These are phyloP conservation scores for Helichrysum umbraculigerum DNA, from an alignment of 129 eudicot species.

Conservation along the genomic window DNA sequence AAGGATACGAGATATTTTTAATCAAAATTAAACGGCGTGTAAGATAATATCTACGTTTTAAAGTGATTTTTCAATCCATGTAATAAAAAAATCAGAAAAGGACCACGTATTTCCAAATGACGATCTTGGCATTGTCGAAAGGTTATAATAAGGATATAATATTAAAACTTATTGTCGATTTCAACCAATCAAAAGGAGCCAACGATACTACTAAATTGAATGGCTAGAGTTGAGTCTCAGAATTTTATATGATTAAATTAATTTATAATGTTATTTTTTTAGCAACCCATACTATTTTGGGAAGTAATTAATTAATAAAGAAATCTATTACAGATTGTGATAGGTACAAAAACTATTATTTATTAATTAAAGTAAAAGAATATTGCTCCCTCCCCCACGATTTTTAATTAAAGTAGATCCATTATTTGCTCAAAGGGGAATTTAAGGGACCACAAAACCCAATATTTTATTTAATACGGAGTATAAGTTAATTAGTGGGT, in stretches of 20 bases:
- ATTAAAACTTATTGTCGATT: not conserved
- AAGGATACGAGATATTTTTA: no score
- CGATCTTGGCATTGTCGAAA: conserved; percentile 14
- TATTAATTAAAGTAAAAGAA: conserved; percentile 5
- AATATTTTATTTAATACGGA: no score
- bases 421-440: conserved; percentile 36
- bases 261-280: not conserved
- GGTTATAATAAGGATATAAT: not conserved
- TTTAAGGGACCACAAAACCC: conserved; percentile 25
- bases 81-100: not conserved
- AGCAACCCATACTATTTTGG: conserved; percentile 30
- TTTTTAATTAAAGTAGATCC: conserved; percentile 34
- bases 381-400: not conserved
- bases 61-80: no score
- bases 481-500: not conserved
- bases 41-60: no score
- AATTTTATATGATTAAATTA: conserved; percentile 15
- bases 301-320: conserved; percentile 20
- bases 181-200: conserved; percentile 17
- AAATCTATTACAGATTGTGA: not conserved
- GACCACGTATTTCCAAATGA: conserved; percentile 5
- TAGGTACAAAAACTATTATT: not conserved
- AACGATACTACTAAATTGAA: conserved; percentile 26
- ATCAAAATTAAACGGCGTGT: no score
- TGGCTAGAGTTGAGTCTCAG: conserved; percentile 12